Conservation (phyloP, 176 grass and related monocot species). For the Oryza australiensis region DNA sequence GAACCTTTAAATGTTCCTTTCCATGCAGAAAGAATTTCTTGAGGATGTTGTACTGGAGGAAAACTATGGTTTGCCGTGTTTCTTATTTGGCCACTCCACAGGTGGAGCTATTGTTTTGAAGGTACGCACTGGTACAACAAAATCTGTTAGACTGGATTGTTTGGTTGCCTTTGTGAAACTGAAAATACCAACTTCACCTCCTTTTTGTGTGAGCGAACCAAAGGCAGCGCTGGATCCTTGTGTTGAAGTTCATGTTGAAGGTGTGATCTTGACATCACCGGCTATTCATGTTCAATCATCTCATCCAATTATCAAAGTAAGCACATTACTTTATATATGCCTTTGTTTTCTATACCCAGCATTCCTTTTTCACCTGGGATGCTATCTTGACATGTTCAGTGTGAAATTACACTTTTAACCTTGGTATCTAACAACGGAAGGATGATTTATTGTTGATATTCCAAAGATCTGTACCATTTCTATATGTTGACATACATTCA, state of each 20-base stretch:
- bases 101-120: constrained; percentile 94
- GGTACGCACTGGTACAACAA: constrained; percentile 45
- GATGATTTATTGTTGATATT: background rate
- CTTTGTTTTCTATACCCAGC: background rate
- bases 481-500: background rate
- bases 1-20: constrained; percentile 7
- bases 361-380: background rate
- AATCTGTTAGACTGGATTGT: constrained; percentile 1
- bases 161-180: constrained; percentile 7
- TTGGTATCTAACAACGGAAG: background rate
- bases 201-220: constrained; percentile 33
- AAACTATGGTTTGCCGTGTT: constrained; percentile 65
- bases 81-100: constrained; percentile 93
- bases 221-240: constrained; percentile 79
- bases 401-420: background rate
- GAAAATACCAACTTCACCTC: constrained; percentile 5
- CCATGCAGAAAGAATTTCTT: constrained; percentile 74
- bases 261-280: constrained; percentile 83
- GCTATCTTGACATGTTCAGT: constrained; percentile 2
- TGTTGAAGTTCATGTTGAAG: constrained; percentile 63
- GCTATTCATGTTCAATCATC: constrained; percentile 80
- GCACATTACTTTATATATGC: constrained; percentile 1
- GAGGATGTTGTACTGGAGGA: constrained; percentile 65
- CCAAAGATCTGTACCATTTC: constrained; percentile 2
- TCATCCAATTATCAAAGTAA: constrained; percentile 83